Evolutionary conservation across 352 stramenopile species (phyloP), one percentile per base, ranked within the genome.

Genomic region (Globisporangium solare): DNA sequence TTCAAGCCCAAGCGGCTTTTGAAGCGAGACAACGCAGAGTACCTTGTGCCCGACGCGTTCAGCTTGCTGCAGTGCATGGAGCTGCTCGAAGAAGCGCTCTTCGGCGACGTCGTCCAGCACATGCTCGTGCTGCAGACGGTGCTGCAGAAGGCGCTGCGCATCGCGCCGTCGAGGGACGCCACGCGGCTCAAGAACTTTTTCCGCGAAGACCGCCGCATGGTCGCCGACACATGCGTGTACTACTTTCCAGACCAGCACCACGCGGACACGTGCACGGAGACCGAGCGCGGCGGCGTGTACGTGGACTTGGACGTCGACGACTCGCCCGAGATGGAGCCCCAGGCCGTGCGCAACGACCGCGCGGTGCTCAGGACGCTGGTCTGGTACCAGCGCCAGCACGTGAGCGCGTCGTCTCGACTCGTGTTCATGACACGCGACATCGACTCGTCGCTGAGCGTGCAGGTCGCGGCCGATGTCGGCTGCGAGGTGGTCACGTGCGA

Each of bases 171-270:
- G 51, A 70, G 83, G 1, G 82, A 92, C 54, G 71, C 73, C 14
- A 75, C 73, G 24, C 77, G 79, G 12, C 70, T 94, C 8, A 66
- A 74, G 27, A 85, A 79, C 31, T 90, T 89, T 55, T 82, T 94
- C 42, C 53, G 65, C 15, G 76, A 89, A 59, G 76, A 86, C 27
- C 73, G 70, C 6, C 67, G 79, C 48, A 61, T 73, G 27, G 66
- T 73, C 49, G 64, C 66, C n/a, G 46, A 66, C 13, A 76, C 74
- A n/a, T 66, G 67, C 14, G 52, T 92, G 31, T 76, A 74, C 31
- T 39, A 88, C 21, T 92, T 94, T 50, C 69, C 83, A 1, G 78
- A 94, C 58, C 76, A 89, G 63, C 75, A 94, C 58, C 76, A 90
- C 57, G 46, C 69, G 3, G 70, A 74, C 13, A 91, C 79, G 21